Conservation (phyloP, 2,329 filamentous ascomycete species). For the Podosphaera xanthii region DNA sequence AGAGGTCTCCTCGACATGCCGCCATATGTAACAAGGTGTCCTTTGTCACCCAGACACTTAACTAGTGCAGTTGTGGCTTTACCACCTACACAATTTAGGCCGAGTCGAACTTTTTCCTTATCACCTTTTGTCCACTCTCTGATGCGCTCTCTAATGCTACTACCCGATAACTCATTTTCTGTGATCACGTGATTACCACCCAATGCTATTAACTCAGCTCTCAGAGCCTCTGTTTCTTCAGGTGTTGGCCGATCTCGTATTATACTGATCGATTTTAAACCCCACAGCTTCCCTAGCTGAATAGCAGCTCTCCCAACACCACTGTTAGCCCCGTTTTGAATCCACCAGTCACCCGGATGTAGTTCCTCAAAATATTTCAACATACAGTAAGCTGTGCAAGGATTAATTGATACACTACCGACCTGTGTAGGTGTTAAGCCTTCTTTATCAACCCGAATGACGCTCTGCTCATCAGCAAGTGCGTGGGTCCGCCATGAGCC, state of each 20-base stretch:
- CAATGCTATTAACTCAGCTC: constrained; percentile 33
- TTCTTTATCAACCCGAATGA: constrained; percentile 48
- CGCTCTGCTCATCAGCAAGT: constrained; percentile 32
- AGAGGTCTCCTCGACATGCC: constrained; percentile 85
- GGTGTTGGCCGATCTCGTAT: constrained; percentile 46
- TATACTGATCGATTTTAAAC: constrained; percentile 74
- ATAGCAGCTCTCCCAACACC: constrained; percentile 83
- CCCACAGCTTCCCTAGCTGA: constrained; percentile 69
- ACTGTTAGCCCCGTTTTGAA: constrained; percentile 91
- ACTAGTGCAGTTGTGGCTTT: constrained; percentile 61
- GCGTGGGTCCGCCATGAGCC: constrained; percentile 93
- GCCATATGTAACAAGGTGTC: constrained; percentile 76
- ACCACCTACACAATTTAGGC: constrained; percentile 83
- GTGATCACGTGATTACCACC: constrained; percentile 30
- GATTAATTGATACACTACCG: constrained; percentile 78
- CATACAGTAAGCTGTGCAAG: constrained; percentile 86
- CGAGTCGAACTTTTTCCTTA: constrained; percentile 50
- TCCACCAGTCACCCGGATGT: constrained; percentile 68
- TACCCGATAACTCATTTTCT: constrained; percentile 24
- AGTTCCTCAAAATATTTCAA: constrained; percentile 51
- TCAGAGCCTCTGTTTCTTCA: constrained; percentile 41
- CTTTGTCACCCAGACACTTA: constrained; percentile 44
- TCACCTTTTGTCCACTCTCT: constrained; percentile 44
- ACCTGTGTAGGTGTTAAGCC: constrained; percentile 56
- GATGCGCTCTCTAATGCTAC: constrained; percentile 24